Conservation (phyloP, 2,329 filamentous ascomycete genomes). For the Gyromitra esculenta region DNA sequence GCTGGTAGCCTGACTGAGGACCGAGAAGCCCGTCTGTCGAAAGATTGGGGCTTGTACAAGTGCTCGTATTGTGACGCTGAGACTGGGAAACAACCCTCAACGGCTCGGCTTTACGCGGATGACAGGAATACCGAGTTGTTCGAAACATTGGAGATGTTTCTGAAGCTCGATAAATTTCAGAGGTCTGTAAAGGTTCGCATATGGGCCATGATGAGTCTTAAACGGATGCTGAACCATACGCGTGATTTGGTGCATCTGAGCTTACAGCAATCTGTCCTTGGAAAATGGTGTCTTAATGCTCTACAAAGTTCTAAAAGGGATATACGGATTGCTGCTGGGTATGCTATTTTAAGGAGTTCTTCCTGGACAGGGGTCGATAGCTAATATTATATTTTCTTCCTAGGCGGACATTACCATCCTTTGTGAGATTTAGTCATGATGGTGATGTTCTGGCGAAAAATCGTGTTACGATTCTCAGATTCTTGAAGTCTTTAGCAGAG, state of each 20-base stretch:
- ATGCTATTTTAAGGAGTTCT: constrained; percentile 58
- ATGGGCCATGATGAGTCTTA: constrained; percentile 75
- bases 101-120: constrained; percentile 59
- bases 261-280: constrained; percentile 73
- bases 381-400: constrained; percentile 42
- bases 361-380: constrained; percentile 34
- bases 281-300: constrained; percentile 82
- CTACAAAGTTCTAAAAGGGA: constrained; percentile 86
- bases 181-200: constrained; percentile 68
- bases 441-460: constrained; percentile 69
- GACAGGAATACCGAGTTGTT: constrained; percentile 62
- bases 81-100: background rate
- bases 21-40: constrained; percentile 57
- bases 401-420: constrained; percentile 72
- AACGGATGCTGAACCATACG: constrained; percentile 75
- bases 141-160: constrained; percentile 60
- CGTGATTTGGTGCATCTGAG: constrained; percentile 70
- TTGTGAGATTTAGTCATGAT: constrained; percentile 67
- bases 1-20: constrained; percentile 63
- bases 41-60: constrained; percentile 36
- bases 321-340: constrained; percentile 81
- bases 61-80: constrained; percentile 50
- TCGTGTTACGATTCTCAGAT: constrained; percentile 73
- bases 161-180: constrained; percentile 52
- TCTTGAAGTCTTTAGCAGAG: constrained; percentile 77